A percentile compares a stretch with the other conserved stretches of the same genome.
These are phyloP conservation scores for Phialophora verrucosa DNA, from an alignment of 2,329 filamentous ascomycete species.

Conservation along the genomic window DNA sequence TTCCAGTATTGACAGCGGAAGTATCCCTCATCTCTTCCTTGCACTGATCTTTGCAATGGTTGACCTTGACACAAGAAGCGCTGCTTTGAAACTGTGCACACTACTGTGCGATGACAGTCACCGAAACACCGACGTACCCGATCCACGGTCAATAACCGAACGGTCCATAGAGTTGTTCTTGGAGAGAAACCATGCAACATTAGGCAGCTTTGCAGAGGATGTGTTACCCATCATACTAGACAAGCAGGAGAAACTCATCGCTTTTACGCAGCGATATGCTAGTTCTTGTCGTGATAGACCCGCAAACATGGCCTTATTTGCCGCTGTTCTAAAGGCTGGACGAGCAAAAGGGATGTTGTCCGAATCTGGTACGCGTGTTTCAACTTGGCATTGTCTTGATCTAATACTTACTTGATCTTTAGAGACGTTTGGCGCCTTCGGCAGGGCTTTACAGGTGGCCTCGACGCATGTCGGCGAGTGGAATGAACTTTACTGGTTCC, in stretches of 20 bases:
- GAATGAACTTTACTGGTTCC: constrained; percentile 36
- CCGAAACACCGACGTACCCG: not conserved
- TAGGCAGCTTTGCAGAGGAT: constrained; percentile 37
- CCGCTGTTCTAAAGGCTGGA: constrained; percentile 35
- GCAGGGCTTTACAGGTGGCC: constrained; percentile 1
- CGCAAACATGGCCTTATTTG: constrained; percentile 29
- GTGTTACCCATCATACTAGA: constrained; percentile 36
- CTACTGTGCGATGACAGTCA: constrained; percentile 27
- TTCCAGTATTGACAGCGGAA: constrained; percentile 13
- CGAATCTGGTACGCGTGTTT: constrained; percentile 23
- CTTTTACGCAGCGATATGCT: constrained; percentile 25
- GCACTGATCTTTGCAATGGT: constrained; percentile 36
- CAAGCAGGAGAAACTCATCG: constrained; percentile 28
- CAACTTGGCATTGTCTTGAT: too few species aligned
- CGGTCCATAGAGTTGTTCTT: constrained; percentile 32
- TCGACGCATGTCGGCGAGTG: not conserved
- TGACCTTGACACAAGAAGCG: constrained; percentile 36
- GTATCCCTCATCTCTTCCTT: constrained; percentile 28
- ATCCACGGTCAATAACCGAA: constrained; percentile 17
- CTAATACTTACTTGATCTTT: constrained; percentile 4
- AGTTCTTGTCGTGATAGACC: constrained; percentile 11
- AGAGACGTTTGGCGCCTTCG: constrained; percentile 25
- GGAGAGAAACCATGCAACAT: constrained; percentile 28
- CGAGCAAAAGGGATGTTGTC: constrained; percentile 27
- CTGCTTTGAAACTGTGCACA: constrained; percentile 37